Evolutionary conservation across 2,329 filamentous ascomycete species (phyloP), one percentile per base, ranked within the genome.

Genomic region (Xylariales sp.): DNA sequence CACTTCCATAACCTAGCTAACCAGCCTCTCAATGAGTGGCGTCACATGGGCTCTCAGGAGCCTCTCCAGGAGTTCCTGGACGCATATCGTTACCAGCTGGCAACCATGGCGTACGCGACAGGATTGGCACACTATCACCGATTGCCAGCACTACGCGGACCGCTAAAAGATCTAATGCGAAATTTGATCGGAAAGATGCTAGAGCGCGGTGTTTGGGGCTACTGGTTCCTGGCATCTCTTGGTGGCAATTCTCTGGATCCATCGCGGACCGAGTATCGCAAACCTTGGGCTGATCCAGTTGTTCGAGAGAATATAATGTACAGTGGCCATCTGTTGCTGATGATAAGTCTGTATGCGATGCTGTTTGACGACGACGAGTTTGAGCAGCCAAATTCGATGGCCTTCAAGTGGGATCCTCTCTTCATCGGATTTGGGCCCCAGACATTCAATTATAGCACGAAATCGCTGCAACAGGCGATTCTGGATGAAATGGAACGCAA

Each of bases 241-340:
- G 52, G 54, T 2, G 63, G 63, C 1, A 54, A 46, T 4, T 18
- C 34, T 3, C 44, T 58, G 2, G 59, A 67, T 40, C 65, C 63
- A 3, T 54, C 59, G 36, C 37, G 65, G 3, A 60, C 51, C 15
- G 61, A 65, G 39, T 38, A 66, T 29, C 46, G 64, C 10, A 61
- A 57, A 37, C 64, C 64, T 0, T 67, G 64, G 63, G 60, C 62
- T 0, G 60, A 68, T 42, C 62, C 64, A 1, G 50, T 66, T 2
- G 46, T 56, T 14, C 49, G 45, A 27, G 63, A 67, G 44, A 67
- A 67, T 40, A 64, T 67, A 43, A 63, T 67, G 63, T 66, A 64
- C 32, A 59, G 53, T 19, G 63, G 63, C 2, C 61, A 67, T 45
- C 41, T 66, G 15, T 49, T 65, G 10, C 40, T 65, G 25, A 66